phyloP scores from a whole-genome alignment of 192 early-diverging fungal species.

The Entomortierella lignicola region DNA sequence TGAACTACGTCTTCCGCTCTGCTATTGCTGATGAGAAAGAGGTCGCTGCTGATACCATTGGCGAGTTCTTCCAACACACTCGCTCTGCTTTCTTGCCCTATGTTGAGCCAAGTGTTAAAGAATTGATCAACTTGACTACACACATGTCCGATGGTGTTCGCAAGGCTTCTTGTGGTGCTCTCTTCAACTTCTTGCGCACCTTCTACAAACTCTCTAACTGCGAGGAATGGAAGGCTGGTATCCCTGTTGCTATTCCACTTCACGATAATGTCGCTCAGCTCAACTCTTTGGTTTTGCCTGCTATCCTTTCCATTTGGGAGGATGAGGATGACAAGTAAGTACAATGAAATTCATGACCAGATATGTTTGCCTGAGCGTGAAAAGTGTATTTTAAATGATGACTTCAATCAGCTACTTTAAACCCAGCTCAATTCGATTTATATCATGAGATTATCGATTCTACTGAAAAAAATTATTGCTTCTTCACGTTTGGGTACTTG shows the following conservation, averaged over 20 bases:
- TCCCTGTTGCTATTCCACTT: constrained; percentile 73
- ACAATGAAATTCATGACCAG: too few species aligned
- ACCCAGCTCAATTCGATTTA: constrained; percentile 55
- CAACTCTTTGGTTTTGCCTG: constrained; percentile 75
- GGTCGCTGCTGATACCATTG: constrained; percentile 88
- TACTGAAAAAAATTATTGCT: constrained; percentile 39
- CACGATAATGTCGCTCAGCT: constrained; percentile 81
- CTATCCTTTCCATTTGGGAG: constrained; percentile 76
- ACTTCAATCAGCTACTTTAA: constrained; percentile 47
- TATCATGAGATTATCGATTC: constrained; percentile 46
- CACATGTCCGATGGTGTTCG: constrained; percentile 88
- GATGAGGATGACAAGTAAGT: constrained; percentile 85
- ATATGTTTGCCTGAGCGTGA: too few species aligned
- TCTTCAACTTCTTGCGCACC: constrained; percentile 84
- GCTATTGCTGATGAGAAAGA: constrained; percentile 95
- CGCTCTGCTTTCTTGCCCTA: constrained; percentile 84
- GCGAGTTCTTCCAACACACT: constrained; percentile 88
- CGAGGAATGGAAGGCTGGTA: constrained; percentile 79
- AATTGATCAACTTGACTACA: constrained; percentile 73
- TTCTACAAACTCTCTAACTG: constrained; percentile 78
- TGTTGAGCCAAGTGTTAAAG: constrained; percentile 76
- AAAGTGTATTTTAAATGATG: constrained; percentile 30
- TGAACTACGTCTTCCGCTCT: constrained; percentile 74
- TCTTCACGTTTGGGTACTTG: constrained; percentile 31
- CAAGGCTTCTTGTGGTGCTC: constrained; percentile 76